Evolutionary conservation across 2,329 filamentous ascomycete genomes (phyloP), one percentile per base, ranked within the genome.

Genomic region (Trichoderma citrinoviride): DNA sequence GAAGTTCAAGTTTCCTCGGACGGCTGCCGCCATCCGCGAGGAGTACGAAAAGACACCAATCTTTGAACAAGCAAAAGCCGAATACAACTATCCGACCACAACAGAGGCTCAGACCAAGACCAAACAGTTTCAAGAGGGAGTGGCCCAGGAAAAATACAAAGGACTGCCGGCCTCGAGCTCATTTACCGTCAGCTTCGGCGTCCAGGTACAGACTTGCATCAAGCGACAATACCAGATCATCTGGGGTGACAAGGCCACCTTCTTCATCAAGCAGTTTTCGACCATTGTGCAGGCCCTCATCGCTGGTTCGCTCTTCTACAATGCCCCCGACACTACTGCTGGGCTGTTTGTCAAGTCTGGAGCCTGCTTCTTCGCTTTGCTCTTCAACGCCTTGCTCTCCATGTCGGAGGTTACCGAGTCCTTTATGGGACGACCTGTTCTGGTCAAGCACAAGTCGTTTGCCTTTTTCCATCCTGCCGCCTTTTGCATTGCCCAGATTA

Each of bases 401-500:
- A 85, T 90, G 80, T 83, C 86, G 1, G 89, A 91, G 73, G 87
- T 91, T 1, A 87, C 83, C 0, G 82, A 85, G 29, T 86, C 85
- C 0, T 90, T 87, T 69, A 78, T 75, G 14, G 86, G 86, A 19
- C 81, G 88, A 0, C 84, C 85, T 0, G 80, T 88, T 12, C 71
- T 88, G 3, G 73, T 83, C 52, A 87, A 87, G 72, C 86, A 88
- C 68, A 85, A 84, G 67, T 71, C 75, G 0, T 87, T 87, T 66
- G 85, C 82, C 19, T 78, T 82, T 55, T 87, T 82, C 72, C 84
- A 87, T 56, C 85, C 86, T 0, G 82, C 81, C 2, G 82, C 82
- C 0, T 83, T 83, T 85, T 77, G 90, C 80, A 70, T 87, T 40
- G 83, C 85, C 1, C 82, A 84, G 66, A 81, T 84, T 43, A 72